A percentile compares a stretch with the other conserved stretches of the same genome.
These are phyloP conservation scores for Neurospora sp. DNA, from an alignment of 495 filamentous ascomycete species.

Conservation along the genomic window DNA sequence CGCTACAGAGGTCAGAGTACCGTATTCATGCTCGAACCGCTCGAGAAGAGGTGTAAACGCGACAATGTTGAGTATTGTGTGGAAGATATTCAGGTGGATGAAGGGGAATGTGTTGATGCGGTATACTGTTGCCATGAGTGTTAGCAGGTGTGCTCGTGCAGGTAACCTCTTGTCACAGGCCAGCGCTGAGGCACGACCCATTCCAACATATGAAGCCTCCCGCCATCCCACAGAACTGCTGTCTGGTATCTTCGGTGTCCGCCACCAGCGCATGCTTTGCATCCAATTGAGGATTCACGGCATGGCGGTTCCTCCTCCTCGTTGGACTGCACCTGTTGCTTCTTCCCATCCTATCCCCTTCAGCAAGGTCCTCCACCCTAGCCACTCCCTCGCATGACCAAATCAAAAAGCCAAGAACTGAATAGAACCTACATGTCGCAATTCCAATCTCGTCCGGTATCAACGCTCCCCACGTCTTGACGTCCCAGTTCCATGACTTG, in stretches of 20 bases:
- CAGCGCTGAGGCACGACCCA: neutral
- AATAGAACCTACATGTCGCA: conserved; percentile 55
- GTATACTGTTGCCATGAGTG: conserved; percentile 53
- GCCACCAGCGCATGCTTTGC: neutral
- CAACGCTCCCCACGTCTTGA: conserved; percentile 65
- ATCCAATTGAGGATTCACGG: neutral
- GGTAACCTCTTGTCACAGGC: neutral
- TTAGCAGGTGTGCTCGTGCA: neutral
- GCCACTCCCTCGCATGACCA: neutral
- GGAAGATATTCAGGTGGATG: conserved; percentile 72
- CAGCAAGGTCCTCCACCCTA: neutral
- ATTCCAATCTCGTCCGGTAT: conserved; percentile 66
- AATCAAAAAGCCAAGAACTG: neutral
- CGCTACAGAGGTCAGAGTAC: conserved; percentile 72
- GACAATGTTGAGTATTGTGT: conserved; percentile 67
- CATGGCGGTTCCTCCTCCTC: neutral
- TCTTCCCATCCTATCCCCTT: neutral
- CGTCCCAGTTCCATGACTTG: conserved; percentile 41
- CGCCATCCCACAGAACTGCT: neutral
- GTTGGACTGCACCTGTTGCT: neutral
- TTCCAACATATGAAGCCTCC: neutral
- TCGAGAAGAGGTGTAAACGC: conserved; percentile 78
- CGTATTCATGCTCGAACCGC: conserved; percentile 87
- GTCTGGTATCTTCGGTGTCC: neutral
- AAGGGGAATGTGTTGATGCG: conserved; percentile 88